These are phyloP conservation scores for Didymella pomorum DNA, from an alignment of 2,329 filamentous ascomycete genomes.

Conservation along the genomic window DNA sequence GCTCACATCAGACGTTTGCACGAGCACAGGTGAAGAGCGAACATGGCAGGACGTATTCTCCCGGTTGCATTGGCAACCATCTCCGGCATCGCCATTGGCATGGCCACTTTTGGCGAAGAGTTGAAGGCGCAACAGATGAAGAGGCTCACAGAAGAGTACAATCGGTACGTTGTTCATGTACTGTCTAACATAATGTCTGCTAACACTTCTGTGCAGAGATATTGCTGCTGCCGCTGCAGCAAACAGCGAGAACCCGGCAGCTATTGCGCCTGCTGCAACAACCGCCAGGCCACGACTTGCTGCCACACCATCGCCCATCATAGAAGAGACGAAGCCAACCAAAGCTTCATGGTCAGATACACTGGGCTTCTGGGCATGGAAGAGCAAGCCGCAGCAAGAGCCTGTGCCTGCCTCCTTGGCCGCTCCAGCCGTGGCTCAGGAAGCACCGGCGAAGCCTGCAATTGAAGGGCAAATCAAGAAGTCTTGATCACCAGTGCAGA, in stretches of 20 bases:
- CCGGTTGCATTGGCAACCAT: conserved; percentile 44
- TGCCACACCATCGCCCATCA: conserved; percentile 21
- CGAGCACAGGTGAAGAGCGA: neutral
- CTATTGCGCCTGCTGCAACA: conserved; percentile 24
- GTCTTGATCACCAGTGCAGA: conserved; percentile 57
- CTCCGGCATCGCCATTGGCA: conserved; percentile 43
- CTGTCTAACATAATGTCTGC: conserved; percentile 8
- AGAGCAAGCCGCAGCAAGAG: conserved; percentile 48
- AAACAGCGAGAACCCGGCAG: conserved; percentile 26
- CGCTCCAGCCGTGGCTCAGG: conserved; percentile 68
- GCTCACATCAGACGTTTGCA: neutral
- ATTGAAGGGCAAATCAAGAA: conserved; percentile 64
- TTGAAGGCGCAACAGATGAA: conserved; percentile 45
- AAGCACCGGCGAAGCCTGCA: conserved; percentile 64
- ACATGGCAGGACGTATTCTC: conserved; percentile 47
- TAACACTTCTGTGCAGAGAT: conserved; percentile 32
- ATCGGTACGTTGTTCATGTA: conserved; percentile 31
- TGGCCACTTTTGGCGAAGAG: conserved; percentile 46
- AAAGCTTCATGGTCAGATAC: conserved; percentile 40
- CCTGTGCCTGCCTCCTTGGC: conserved; percentile 63
- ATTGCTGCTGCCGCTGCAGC: conserved; percentile 31
- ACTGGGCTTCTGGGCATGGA: conserved; percentile 47
- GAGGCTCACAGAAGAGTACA: conserved; percentile 45
- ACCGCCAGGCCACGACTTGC: conserved; percentile 13
- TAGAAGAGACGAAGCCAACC: conserved; percentile 22